Evolutionary conservation across 169 alveolate genomes (phyloP).

Genomic region (Babesia divergens): DNA sequence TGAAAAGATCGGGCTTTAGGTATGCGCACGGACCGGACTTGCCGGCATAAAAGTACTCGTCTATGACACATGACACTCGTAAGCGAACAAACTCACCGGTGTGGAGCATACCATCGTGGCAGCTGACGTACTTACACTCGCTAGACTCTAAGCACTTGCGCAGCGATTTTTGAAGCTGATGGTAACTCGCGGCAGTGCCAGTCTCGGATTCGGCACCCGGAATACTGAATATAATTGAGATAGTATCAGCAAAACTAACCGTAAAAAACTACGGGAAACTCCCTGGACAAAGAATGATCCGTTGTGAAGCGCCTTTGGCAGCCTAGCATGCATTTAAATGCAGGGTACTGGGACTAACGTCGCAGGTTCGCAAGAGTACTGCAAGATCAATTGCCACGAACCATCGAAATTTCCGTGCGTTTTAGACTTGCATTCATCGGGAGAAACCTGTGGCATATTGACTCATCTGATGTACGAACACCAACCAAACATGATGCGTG

Average conservation of each 20-base stretch:
- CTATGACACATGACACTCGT: neutral
- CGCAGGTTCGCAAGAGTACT: constrained; percentile 55
- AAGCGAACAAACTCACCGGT: constrained; percentile 3
- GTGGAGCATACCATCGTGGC: constrained; percentile 24
- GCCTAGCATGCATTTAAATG: neutral
- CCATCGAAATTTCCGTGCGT: neutral
- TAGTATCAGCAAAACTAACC: neutral
- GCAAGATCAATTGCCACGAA: neutral
- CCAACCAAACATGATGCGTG: constrained; percentile 35
- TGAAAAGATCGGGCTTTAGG: constrained; percentile 33
- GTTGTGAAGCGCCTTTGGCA: constrained; percentile 31
- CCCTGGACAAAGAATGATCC: constrained; percentile 45
- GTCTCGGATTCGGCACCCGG: neutral
- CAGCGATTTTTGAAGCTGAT: neutral
- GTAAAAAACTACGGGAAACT: constrained; percentile 16
- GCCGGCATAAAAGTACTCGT: neutral
- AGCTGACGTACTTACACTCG: constrained; percentile 36
- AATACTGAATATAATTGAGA: constrained; percentile 6
- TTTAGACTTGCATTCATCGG: constrained; percentile 1
- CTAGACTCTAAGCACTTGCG: constrained; percentile 15
- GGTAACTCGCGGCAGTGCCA: neutral
- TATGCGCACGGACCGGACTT: neutral
- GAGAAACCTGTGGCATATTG: neutral
- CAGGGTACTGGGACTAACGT: neutral
- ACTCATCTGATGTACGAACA: too few species aligned